Conservation (phyloP, 768 basidiomycete species). For the Suillus fuscotomentosus region DNA sequence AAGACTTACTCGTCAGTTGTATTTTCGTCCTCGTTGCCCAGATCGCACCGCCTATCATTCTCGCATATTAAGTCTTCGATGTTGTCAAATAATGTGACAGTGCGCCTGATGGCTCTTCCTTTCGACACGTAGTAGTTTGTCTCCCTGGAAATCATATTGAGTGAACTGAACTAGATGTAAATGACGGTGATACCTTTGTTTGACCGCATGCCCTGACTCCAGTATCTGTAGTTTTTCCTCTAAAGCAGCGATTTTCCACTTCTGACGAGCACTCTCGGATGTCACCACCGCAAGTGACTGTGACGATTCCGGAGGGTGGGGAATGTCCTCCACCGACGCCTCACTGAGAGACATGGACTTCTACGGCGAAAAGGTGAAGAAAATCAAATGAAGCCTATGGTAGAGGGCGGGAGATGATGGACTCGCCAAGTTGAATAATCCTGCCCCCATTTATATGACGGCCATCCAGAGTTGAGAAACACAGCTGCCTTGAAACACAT, state of each 20-base stretch:
- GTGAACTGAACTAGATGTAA: background rate
- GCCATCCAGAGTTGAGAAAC: too few species aligned
- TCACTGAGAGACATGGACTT: background rate
- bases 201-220: background rate
- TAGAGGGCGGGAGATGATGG: too few species aligned
- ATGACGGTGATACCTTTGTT: background rate
- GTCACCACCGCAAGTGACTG: background rate
- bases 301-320: background rate
- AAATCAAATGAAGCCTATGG: too few species aligned
- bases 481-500: too few species aligned
- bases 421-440: too few species aligned
- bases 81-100: background rate
- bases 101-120: background rate
- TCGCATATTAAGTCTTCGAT: background rate
- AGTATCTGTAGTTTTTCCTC: background rate
- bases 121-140: background rate
- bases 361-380: background rate
- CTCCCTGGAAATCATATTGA: background rate
- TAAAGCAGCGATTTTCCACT: background rate
- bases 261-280: background rate
- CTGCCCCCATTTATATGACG: too few species aligned
- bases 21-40: background rate
- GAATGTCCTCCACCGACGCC: background rate
- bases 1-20: background rate
- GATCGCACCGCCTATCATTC: background rate